Percentiles rank a stretch among this genome's conserved stretches.
These are phyloP conservation scores for Homolaphlyctis polyrhiza DNA, from an alignment of 371 early-diverging fungal species.

Conservation along the genomic window DNA sequence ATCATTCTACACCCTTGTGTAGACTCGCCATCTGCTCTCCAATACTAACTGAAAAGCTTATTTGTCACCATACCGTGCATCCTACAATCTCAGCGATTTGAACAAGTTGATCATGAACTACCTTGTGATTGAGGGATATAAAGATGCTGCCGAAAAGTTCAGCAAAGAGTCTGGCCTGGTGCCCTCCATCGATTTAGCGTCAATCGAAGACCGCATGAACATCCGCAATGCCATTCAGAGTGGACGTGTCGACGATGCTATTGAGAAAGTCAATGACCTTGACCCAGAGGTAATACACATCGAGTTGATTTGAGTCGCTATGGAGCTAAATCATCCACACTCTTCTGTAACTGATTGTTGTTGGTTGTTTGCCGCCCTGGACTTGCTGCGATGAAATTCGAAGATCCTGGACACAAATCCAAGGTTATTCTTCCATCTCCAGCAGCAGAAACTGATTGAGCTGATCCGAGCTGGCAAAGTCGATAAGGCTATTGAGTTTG, in stretches of 20 bases:
- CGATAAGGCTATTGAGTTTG: slow-evolving; percentile 86
- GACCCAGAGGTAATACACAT: slow-evolving; percentile 79
- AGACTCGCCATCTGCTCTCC: not conserved
- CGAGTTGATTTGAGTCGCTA: no score
- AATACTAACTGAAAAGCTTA: not conserved
- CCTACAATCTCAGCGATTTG: slow-evolving; percentile 46
- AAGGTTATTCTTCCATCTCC: slow-evolving; percentile 88
- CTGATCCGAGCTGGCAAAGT: slow-evolving; percentile 75
- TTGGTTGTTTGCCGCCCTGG: slow-evolving; percentile 9
- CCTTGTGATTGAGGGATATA: slow-evolving; percentile 95
- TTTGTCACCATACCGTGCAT: no score
- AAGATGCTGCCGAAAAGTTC: slow-evolving; percentile 95
- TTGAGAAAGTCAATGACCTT: slow-evolving; percentile 90
- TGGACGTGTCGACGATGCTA: slow-evolving; percentile 88
- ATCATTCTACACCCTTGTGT: not conserved
- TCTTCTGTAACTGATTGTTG: slow-evolving; percentile 3
- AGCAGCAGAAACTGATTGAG: slow-evolving; percentile 94
- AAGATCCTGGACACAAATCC: slow-evolving; percentile 95
- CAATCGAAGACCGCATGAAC: slow-evolving; percentile 89
- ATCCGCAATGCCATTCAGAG: slow-evolving; percentile 87
- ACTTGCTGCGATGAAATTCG: no score
- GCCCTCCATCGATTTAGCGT: slow-evolving; percentile 75
- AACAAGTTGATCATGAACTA: slow-evolving; percentile 97
- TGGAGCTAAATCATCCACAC: not conserved
- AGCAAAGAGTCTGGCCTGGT: slow-evolving; percentile 74